These are phyloP conservation scores for Clitopilus hobsonii DNA, from an alignment of 768 basidiomycete genomes.

Conservation along the genomic window DNA sequence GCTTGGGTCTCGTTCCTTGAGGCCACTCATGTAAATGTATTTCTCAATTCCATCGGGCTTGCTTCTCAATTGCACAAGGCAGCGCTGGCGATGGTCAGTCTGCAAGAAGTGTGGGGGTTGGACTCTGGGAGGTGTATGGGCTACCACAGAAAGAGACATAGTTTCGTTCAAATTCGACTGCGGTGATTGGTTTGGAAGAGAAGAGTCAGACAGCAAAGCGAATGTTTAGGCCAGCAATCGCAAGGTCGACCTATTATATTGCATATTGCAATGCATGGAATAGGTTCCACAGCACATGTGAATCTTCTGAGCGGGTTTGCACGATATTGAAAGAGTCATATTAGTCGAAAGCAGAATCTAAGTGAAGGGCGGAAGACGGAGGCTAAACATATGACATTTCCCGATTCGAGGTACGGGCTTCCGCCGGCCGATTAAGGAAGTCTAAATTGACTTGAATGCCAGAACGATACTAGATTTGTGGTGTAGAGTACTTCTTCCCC, in stretches of 20 bases:
- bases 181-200: too few species aligned
- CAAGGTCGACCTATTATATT: conserved; percentile 3
- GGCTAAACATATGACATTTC: conserved; percentile 13
- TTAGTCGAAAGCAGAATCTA: conserved; percentile 14
- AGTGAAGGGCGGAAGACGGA: conserved; percentile 21
- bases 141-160: background rate
- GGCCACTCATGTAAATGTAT: conserved; percentile 64
- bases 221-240: too few species aligned
- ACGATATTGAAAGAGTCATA: conserved; percentile 17
- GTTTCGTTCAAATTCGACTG: conserved; percentile 21
- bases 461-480: background rate
- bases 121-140: background rate
- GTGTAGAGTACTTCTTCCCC: background rate
- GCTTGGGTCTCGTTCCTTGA: conserved; percentile 57
- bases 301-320: conserved; percentile 17
- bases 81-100: conserved; percentile 52
- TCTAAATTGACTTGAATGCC: conserved; percentile 5
- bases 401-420: conserved; percentile 28
- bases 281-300: conserved; percentile 19
- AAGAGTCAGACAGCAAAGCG: too few species aligned
- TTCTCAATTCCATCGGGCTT: conserved; percentile 56
- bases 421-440: conserved; percentile 28
- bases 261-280: background rate
- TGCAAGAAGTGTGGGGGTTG: conserved; percentile 25
- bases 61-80: conserved; percentile 53